Evolutionary conservation across 495 filamentous ascomycete genomes (phyloP), one percentile per base, ranked within the genome.

Genomic region (Xylaria curta): DNA sequence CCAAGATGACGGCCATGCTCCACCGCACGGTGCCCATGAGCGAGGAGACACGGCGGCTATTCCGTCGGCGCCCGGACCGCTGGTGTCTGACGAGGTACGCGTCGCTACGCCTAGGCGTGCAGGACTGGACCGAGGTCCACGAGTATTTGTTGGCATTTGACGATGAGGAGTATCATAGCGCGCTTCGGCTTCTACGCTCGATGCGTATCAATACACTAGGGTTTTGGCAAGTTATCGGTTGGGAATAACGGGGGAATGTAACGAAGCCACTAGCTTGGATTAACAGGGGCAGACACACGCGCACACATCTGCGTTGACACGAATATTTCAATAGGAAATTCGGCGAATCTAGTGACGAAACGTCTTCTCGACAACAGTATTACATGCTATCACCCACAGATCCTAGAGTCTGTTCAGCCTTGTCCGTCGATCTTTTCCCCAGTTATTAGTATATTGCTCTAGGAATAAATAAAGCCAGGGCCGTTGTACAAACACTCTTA

Each of bases 131-230:
- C 38, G 69, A 54, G 49, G 61, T 66, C 13, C 33, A 71, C 24
- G 69, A 71, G 38, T 66, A 38, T 49, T 28, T 71, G 61, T 12
- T 56, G 38, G 38, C 19, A 49, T 65, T 71, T 17, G 38, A 62
- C 60, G 51, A 65, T 24, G 69, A 65, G 17, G 69, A 66, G 36
- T 58, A 71, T 24, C 26, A 36, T 0, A 24, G 33, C 28, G 58
- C 44, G 61, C 46, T 71, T 5, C n/a, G 61, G 69, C 28, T 71
- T 0, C 40, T 65, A 46, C 13, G 61, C 38, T 63, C 59, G 36
- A 71, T 66, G 61, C 60, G 61, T n/a, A 31, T 71, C 47, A 71
- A 59, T 7, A 64, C 69, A n/a, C 10, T 62, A 12, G 69, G 60
- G 38, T 71, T 71, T 46, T 49, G 19, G 31, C 46, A 59, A 19